These are phyloP conservation scores for Metschnikowia similis DNA, from an alignment of 805 yeast species.

Conservation along the genomic window DNA sequence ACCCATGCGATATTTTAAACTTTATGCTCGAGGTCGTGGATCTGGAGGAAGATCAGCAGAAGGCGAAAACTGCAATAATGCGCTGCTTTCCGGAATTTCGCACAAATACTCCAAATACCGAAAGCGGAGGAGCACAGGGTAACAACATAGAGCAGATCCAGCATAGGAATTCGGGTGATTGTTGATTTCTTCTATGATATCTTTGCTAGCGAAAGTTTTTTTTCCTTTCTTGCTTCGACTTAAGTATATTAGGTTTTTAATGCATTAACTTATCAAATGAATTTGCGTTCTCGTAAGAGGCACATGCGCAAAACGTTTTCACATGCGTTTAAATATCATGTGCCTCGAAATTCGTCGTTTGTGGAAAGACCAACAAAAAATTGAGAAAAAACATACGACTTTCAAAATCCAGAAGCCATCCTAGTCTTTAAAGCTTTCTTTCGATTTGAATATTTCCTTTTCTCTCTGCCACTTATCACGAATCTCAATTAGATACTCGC, in stretches of 20 bases:
- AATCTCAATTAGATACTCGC: neutral
- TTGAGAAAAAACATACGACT: neutral
- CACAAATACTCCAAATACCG: neutral
- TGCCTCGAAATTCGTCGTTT: neutral
- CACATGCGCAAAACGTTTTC: neutral
- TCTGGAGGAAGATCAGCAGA: slow-evolving; percentile 17
- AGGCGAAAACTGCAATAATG: slow-evolving; percentile 21
- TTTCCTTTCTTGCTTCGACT: neutral
- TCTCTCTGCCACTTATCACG: neutral
- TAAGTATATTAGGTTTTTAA: neutral
- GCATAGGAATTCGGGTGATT: slow-evolving; percentile 15
- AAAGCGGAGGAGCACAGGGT: slow-evolving; percentile 12
- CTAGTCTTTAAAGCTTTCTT: neutral
- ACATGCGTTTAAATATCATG: neutral
- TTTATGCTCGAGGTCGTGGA: slow-evolving; percentile 23
- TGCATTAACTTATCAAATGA: neutral
- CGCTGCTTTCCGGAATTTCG: slow-evolving; percentile 13
- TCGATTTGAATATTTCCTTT: neutral
- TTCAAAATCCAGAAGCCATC: neutral
- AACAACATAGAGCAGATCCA: slow-evolving; percentile 19
- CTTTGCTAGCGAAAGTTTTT: neutral
- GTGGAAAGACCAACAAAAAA: neutral
- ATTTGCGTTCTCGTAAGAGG: neutral
- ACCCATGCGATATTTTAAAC: slow-evolving; percentile 24
- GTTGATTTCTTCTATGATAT: neutral